A percentile compares a stretch with the other conserved stretches of the same genome.
These are phyloP conservation scores for Plasmodium vivax DNA, from an alignment of 169 alveolate genomes.

Conservation along the genomic window DNA sequence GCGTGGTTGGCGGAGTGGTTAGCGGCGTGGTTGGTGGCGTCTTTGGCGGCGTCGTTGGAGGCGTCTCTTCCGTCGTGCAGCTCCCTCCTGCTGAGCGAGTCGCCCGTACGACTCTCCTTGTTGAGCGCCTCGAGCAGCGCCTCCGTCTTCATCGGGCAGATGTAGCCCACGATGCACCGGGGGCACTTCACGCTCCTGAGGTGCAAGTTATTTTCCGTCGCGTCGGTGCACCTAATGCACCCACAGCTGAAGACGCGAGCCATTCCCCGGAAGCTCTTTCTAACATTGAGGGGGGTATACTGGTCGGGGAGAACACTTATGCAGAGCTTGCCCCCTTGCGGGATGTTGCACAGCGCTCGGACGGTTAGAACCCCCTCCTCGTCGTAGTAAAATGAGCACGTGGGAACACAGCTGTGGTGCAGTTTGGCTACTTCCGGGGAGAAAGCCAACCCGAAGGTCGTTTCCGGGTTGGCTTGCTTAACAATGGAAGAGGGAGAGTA, in stretches of 20 bases:
- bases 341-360: constrained; percentile 86
- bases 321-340: constrained; percentile 86
- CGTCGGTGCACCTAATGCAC: constrained; percentile 85
- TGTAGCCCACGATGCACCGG: constrained; percentile 82
- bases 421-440: constrained; percentile 77
- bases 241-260: constrained; percentile 84
- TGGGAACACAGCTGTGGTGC: constrained; percentile 90
- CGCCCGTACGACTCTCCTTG: neutral
- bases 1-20: constrained; percentile 11
- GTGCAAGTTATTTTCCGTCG: constrained; percentile 81
- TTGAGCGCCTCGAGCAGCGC: constrained; percentile 65
- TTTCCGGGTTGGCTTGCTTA: constrained; percentile 79
- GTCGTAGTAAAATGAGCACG: constrained; percentile 82
- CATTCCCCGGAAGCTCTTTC: constrained; percentile 74
- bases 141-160: constrained; percentile 69
- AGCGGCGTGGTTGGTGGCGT: neutral
- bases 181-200: constrained; percentile 85
- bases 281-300: constrained; percentile 84
- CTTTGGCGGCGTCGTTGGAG: neutral
- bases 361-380: constrained; percentile 85
- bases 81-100: neutral
- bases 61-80: neutral
- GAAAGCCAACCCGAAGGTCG: constrained; percentile 85
- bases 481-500: constrained; percentile 83
- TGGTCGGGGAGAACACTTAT: constrained; percentile 85